Evolutionary conservation across 176 grass and related monocot species (phyloP), one percentile per base, ranked within the genome.

Genomic region (Triticum urartu): DNA sequence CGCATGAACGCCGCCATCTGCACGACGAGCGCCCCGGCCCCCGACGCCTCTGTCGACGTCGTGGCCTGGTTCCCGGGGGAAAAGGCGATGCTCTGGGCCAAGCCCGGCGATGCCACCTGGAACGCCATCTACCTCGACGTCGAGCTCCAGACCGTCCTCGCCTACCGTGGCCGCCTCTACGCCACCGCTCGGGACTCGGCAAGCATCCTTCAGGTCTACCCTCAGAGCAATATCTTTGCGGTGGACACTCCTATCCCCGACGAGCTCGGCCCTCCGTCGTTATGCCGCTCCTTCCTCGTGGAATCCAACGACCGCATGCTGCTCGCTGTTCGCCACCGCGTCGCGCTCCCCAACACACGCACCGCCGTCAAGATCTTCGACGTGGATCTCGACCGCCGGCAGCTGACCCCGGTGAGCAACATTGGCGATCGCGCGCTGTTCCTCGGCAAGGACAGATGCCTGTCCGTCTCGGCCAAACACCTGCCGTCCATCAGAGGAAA

Each of bases 11-110:
- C 13, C 6, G 10, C 6, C 28, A 70, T 86, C n/a, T 59, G 81
- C 74, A 20, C 24, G 13, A 75, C 22, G 13, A 76, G 56, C 4
- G 9, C 30, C 39, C n/a, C 22, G 6, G 6, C 48, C 30, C 12
- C 39, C 18, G 12, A 72, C 4, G 11, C 83, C 28, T 58, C 50
- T 22, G 5, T 79, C 43, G 80, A 77, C 28, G 88, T 82, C 4
- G 32, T 86, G 22, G 63, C 80, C 11, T 90, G 61, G 83, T 90
- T 84, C 52, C 65, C 38, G 13, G n/a, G 13, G 54, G 18, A 58
- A 20, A 58, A 58, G 54, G 17, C 33, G 3, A 10, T 86, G 8
- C 38, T 85, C 56, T 59, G 75, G 30, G 81, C 83, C 11, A 84
- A 75, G 45, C 83, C 83, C 4, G 33, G 59, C 11, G 75, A 63